Percentiles rank a stretch among this genome's conserved stretches.
These are phyloP conservation scores for Vachellia pachyceras DNA, from an alignment of 306 rosid species.

Conservation along the genomic window DNA sequence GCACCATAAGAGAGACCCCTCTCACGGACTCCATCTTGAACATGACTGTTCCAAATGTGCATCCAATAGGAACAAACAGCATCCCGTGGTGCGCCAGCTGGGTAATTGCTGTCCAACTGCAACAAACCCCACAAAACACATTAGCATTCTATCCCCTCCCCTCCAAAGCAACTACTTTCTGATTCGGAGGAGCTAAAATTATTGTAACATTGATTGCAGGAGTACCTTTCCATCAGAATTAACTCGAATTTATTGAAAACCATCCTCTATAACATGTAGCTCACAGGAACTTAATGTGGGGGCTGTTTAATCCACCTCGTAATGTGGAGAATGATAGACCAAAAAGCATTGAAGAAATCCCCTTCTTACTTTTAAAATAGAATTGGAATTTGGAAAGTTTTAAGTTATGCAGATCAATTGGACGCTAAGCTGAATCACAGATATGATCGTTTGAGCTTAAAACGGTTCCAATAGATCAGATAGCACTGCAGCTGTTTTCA, in stretches of 20 bases:
- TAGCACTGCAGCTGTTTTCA: neutral
- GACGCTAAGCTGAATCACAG: neutral
- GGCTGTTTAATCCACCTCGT: conserved; percentile 19
- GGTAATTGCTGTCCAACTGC: conserved; percentile 98
- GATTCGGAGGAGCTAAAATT: neutral
- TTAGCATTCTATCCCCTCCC: conserved; percentile 5
- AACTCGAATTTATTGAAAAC: neutral
- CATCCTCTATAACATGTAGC: neutral
- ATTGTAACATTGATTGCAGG: neutral
- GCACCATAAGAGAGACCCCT: conserved; percentile 99
- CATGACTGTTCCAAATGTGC: conserved; percentile 94
- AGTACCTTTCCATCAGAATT: neutral
- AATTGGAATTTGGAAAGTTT: neutral
- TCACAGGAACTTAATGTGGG: conserved; percentile 8
- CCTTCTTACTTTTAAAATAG: neutral
- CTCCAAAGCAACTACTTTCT: neutral
- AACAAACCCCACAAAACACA: conserved; percentile 33
- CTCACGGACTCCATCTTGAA: conserved; percentile 82
- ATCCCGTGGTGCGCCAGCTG: conserved; percentile 96
- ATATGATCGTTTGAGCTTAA: neutral
- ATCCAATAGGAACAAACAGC: conserved; percentile 94
- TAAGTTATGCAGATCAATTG: conserved; percentile 10
- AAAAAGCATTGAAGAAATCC: conserved; percentile 21
- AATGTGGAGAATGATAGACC: conserved; percentile 1
- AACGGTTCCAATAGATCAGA: neutral